Conservation (phyloP, 2,329 filamentous ascomycete genomes). For the Sclerotinia trifoliorum region DNA sequence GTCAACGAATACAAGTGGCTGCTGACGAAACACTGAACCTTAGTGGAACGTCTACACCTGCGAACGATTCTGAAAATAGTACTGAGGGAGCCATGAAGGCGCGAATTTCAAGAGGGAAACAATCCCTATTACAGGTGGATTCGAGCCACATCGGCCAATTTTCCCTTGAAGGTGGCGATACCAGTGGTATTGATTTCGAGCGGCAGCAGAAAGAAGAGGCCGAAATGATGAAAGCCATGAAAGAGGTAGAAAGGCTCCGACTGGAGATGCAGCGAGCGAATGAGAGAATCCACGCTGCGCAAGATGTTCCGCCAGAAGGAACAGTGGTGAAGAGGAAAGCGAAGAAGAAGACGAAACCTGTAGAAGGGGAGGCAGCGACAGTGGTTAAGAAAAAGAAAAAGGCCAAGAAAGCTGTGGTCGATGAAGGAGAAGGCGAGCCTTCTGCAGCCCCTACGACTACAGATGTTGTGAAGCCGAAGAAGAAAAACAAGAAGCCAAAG, state of each 20-base stretch:
- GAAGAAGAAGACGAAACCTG: slow-evolving; percentile 50
- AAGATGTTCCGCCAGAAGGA: slow-evolving; percentile 60
- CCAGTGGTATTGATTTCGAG: slow-evolving; percentile 56
- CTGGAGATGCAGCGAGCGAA: slow-evolving; percentile 86
- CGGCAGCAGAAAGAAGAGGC: slow-evolving; percentile 72
- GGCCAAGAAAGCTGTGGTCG: slow-evolving; percentile 42
- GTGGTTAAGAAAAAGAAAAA: slow-evolving; percentile 51
- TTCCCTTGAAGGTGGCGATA: slow-evolving; percentile 58
- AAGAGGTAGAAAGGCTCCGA: slow-evolving; percentile 80
- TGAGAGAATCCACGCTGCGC: slow-evolving; percentile 69
- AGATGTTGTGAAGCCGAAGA: slow-evolving; percentile 44
- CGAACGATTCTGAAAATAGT: slow-evolving; percentile 55
- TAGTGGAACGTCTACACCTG: slow-evolving; percentile 50
- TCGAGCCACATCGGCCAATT: slow-evolving; percentile 77
- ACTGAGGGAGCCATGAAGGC: slow-evolving; percentile 49
- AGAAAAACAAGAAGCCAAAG: slow-evolving; percentile 46
- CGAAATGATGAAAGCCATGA: slow-evolving; percentile 85
- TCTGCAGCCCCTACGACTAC: slow-evolving; percentile 23
- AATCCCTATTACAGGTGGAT: slow-evolving; percentile 75
- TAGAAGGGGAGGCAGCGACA: slow-evolving; percentile 28
- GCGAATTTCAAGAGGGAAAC: slow-evolving; percentile 53
- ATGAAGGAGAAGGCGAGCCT: slow-evolving; percentile 31
- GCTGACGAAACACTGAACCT: slow-evolving; percentile 69
- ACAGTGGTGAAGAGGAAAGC: slow-evolving; percentile 59
- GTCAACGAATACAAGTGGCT: slow-evolving; percentile 65